Evolutionary conservation across 1,284 basidiomycete genomes (phyloP).

Genomic region (Mycena sp.): DNA sequence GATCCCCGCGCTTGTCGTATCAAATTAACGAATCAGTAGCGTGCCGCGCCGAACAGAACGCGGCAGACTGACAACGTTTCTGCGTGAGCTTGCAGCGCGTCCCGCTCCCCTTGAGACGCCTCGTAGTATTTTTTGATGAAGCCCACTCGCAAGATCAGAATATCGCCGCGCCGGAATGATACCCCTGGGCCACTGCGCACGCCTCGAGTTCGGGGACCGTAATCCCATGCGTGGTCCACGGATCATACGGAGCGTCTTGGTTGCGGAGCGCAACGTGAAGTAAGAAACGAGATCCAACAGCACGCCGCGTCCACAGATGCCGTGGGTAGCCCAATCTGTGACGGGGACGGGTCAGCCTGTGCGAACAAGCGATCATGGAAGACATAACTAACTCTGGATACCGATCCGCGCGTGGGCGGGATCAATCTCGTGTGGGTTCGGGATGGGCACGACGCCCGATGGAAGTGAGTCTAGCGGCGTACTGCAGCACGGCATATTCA

Average conservation of each 20-base stretch:
- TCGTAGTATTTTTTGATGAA: constrained; percentile 70
- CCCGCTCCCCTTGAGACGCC: constrained; percentile 55
- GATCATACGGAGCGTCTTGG: constrained; percentile 66
- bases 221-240: constrained; percentile 68
- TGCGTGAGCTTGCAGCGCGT: constrained; percentile 50
- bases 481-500: constrained; percentile 42
- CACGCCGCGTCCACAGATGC: constrained; percentile 77
- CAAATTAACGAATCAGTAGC: constrained; percentile 2
- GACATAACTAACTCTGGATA: constrained; percentile 61
- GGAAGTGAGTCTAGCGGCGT: constrained; percentile 56
- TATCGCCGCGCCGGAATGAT: constrained; percentile 66
- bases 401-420: constrained; percentile 62
- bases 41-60: constrained; percentile 6
- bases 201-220: constrained; percentile 67
- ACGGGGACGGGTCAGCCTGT: constrained; percentile 1
- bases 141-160: constrained; percentile 71
- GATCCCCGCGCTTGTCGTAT: constrained; percentile 63
- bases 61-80: constrained; percentile 60
- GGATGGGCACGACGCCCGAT: constrained; percentile 54
- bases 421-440: constrained; percentile 62
- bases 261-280: constrained; percentile 52
- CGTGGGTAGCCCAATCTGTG: constrained; percentile 77
- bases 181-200: constrained; percentile 69
- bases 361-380: background rate
- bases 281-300: constrained; percentile 66